Evolutionary conservation across 805 yeast species (phyloP), one percentile per base, ranked within the genome.

Genomic region (Kazachstania psychrophila): DNA sequence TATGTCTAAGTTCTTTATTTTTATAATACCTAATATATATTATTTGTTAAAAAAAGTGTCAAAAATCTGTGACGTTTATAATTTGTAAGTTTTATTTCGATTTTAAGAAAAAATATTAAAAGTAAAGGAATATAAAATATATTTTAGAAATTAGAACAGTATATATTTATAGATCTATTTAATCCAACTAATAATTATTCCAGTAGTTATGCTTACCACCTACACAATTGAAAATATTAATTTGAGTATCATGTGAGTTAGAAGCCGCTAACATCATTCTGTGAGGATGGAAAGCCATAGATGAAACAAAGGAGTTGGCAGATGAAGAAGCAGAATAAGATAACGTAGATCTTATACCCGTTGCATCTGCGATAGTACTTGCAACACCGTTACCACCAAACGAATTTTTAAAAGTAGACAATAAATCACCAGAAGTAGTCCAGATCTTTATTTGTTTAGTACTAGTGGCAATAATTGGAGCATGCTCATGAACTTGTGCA

Each of bases 401-500:
- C 14, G 49, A 43, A 36, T 65, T 76, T 49, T 70, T 71, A 45
- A 88, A 72, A 8, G 72, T 69, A 1, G 84, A 64, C 6, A 88
- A 63, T 37, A 74, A 56, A 41, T 83, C 82, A 2, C 97, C 97
- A 0, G 81, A 65, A 0, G 95, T 85, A 3, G 94, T 77, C 83
- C 92, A 88, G 5, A 92, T 61, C 31, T 84, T 79, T 12, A 87
- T 76, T 24, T 73, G 69, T 43, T 80, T 80, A 2, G 88, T 78
- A 0, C 95, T 96, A 3, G 95, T 81, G 2, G 88, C 89, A 39
- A 92, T 73, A 2, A 92, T 69, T 1, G 98, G 97, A 0, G 97
- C 98, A 61, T 92, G 98, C 51, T 92, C 98, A 61, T 92, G 98
- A 5, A 85, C 75, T 51, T 83, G 81, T 38, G 86, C 69, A 15